A percentile compares a stretch with the other conserved stretches of the same genome.
Evolutionary conservation across 2,329 filamentous ascomycete species (phyloP).

Genomic region (Arthrobotrys conoides): DNA sequence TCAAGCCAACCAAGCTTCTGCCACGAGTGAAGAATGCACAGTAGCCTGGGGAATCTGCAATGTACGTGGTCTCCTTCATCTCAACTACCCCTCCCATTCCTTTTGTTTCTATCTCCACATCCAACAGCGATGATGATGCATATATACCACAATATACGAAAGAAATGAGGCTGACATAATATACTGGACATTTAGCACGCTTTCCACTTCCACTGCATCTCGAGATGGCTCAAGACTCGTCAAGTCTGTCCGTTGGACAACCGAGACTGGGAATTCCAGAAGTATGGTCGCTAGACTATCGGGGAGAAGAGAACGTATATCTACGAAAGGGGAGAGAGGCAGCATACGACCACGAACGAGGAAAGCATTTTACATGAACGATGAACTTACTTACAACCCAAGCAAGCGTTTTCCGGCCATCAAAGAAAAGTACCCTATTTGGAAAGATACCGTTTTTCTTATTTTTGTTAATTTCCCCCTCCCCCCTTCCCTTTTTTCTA

Average conservation of each 20-base stretch:
- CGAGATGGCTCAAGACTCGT: constrained; percentile 98
- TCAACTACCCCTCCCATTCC: constrained; percentile 21
- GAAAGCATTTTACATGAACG: constrained; percentile 22
- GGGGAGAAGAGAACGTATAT: constrained; percentile 21
- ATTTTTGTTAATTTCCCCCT: not conserved
- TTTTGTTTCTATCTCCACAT: constrained; percentile 8
- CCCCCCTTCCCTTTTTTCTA: too few species aligned
- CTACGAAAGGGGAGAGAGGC: constrained; percentile 11
- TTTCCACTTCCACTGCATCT: constrained; percentile 99
- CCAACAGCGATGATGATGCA: constrained; percentile 25
- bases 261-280: constrained; percentile 99
- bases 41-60: constrained; percentile 99
- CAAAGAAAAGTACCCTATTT: constrained; percentile 22
- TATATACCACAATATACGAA: constrained; percentile 1
- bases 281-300: constrained; percentile 80
- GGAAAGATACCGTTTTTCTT: constrained; percentile 26
- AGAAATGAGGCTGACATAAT: constrained; percentile 22
- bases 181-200: constrained; percentile 80
- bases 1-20: constrained; percentile 97
- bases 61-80: constrained; percentile 72
- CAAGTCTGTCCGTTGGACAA: constrained; percentile 98
- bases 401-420: constrained; percentile 24
- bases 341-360: constrained; percentile 15
- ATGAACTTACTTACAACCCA: not conserved
- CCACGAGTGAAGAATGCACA: constrained; percentile 97